Evolutionary conservation across 1,284 basidiomycete genomes (phyloP).

Genomic region (Naganishia sp.): DNA sequence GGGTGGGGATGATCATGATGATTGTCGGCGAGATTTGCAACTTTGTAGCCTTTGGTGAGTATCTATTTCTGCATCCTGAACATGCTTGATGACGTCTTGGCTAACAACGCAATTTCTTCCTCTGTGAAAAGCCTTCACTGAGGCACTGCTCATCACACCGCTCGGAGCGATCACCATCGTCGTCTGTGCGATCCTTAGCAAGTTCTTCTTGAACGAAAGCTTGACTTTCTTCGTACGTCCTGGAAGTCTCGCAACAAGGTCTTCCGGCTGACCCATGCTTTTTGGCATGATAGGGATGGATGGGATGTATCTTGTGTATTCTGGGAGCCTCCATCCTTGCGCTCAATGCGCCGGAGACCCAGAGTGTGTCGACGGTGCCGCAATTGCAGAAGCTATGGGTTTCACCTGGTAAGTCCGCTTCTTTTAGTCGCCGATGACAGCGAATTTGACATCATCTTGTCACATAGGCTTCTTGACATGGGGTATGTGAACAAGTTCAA

Average conservation of each 20-base stretch:
- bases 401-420: conserved; percentile 59
- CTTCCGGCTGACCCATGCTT: conserved; percentile 12
- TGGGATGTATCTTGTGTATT: conserved; percentile 84
- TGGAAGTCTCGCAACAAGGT: not conserved
- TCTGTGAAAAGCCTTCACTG: conserved; percentile 41
- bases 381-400: conserved; percentile 82
- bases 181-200: conserved; percentile 88
- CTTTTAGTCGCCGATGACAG: not conserved
- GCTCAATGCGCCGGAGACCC: conserved; percentile 76
- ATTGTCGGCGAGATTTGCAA: conserved; percentile 54
- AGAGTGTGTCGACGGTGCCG: conserved; percentile 74
- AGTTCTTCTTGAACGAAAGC: conserved; percentile 88
- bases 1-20: conserved; percentile 60
- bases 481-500: conserved; percentile 63
- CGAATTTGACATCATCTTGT: not conserved
- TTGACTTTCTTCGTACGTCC: conserved; percentile 69
- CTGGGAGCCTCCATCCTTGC: conserved; percentile 60
- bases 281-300: conserved; percentile 64
- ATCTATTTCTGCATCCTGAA: not conserved
- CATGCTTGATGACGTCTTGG: not conserved
- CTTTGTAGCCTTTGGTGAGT: conserved; percentile 53
- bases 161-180: conserved; percentile 95
- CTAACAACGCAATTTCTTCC: not conserved
- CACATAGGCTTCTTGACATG: conserved; percentile 72
- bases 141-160: conserved; percentile 58